Base-by-base conservation (phyloP, 1,284 basidiomycete genomes). In the Leccinum pallidistipes region DNA sequence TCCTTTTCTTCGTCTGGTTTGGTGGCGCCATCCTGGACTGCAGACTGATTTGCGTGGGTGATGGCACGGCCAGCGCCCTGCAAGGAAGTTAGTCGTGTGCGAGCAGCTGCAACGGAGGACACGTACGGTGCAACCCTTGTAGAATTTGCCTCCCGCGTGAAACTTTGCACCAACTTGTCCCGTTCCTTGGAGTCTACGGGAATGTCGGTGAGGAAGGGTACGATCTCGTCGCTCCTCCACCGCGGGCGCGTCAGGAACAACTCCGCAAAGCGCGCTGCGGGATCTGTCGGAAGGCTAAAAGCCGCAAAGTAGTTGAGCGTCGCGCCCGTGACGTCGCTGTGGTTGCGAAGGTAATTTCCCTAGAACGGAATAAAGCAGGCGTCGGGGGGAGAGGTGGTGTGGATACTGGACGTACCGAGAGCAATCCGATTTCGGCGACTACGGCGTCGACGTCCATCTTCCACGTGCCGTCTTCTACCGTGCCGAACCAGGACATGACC, bases 181-280 rank as follows among this genome's bases (percentile, higher is more conserved):
- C 90, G 80, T 67, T 93, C 93, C 75, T 96, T 96, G n/a, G 79
- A 78, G 71, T 92, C 86, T 10, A 94, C 79, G 0, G 87, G 88
- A 60, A 97, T 86, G 62, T 94, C 94, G 8, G 81, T 77, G 12
- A 97, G 76, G 76, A 95, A 97, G 0, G 90, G 90, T 12, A 78
- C 74, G 66, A 97, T 91, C 27, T 96, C 93, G 8, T 89, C 86
- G 3, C 82, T 83, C 66, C 83, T 85, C 95, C 95, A 97, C 32
- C 85, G 82, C 6, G 83, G 63, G 3, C 90, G 85, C 5, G 87
- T 88, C 54, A 92, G 80, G 79, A 97, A 97, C 24, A 97, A 82
- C 63, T 95, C 92, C 2, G 83, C 74, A 77, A 97, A 97, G 14
- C 94, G 87, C 11, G 85, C 83, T 1, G 87, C 80, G 14, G 93